Evolutionary conservation across 257 asterid genomes (phyloP), one percentile per base, ranked within the genome.

Genomic region (Prunella vulgaris): DNA sequence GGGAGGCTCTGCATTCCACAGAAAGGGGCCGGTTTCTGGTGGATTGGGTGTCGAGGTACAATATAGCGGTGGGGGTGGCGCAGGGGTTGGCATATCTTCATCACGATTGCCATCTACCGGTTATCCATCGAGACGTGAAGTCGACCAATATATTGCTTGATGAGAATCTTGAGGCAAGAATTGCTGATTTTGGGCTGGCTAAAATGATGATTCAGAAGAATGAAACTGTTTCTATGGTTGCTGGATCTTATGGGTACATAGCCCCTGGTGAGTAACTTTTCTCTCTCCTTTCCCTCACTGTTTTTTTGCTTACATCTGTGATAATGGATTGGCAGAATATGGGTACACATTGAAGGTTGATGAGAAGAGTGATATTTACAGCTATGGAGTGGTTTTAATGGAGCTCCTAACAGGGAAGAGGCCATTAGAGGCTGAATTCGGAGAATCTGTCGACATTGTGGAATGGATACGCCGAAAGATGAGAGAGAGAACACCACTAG

Each of bases 171-270:
- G 88, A 79, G 52, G 90, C 90, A 24, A 80, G 84, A 51, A 48
- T 86, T 18, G 89, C 86, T 10, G 90, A 86, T 73, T 86, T 86
- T 51, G 90, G 90, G 24, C 61, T 86, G 38, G 90, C 93, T 25
- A 84, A 77, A 66, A 68, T 77, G 40, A 76, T 63, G 84, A 40
- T 79, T 22, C 54, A 72, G 49, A 80, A 79, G 72, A 72, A 72
- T 44, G 83, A 87, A 67, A 77, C 88, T 1, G 83, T 79, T 46
- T 82, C 90, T 1, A 74, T 76, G 76, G 79, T 87, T 56, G 93
- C 90, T 0, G 90, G 90, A 28, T 87, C 93, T 27, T 87, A 79
- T 60, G 93, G 93, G 1, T 87, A 87, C 51, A 87, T 87, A 14
- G 93, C 90, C 22, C 90, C 88, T 14, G 93, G 93, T 87, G 61